Conservation (phyloP, 768 basidiomycete genomes). For the Pholiota microspora region DNA sequence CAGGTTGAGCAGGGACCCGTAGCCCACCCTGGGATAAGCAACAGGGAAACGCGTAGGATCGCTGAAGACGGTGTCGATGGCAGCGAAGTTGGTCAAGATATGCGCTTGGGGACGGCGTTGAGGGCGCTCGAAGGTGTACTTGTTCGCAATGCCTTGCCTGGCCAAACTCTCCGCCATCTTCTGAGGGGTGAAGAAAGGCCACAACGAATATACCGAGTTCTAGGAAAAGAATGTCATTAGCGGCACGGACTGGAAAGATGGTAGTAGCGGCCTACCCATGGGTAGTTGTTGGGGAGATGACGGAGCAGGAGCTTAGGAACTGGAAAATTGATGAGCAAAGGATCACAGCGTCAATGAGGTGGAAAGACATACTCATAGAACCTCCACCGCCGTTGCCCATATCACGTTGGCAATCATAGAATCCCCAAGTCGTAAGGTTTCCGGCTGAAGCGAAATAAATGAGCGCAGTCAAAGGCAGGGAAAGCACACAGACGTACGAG, state of each 20-base stretch:
- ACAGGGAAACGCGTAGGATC: constrained; percentile 35
- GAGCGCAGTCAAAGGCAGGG: background rate
- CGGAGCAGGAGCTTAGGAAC: constrained; percentile 46
- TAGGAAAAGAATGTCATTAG: constrained; percentile 22
- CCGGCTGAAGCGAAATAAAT: constrained; percentile 24
- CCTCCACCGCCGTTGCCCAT: constrained; percentile 37
- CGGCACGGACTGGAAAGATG: no score
- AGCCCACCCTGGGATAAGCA: constrained; percentile 36
- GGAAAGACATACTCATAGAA: constrained; percentile 27
- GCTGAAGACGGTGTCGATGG: constrained; percentile 25
- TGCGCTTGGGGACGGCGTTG: constrained; percentile 1
- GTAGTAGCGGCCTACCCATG: constrained; percentile 25
- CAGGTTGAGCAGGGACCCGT: constrained; percentile 38
- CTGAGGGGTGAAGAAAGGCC: constrained; percentile 64
- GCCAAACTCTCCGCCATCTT: constrained; percentile 38
- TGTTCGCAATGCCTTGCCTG: constrained; percentile 32
- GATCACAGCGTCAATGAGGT: background rate
- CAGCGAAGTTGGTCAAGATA: constrained; percentile 16
- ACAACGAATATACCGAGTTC: constrained; percentile 57
- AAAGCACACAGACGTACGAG: constrained; percentile 29
- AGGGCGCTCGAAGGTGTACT: constrained; percentile 44
- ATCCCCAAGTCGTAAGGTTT: constrained; percentile 52
- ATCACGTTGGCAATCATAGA: constrained; percentile 44
- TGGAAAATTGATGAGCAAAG: constrained; percentile 9
- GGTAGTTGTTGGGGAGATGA: constrained; percentile 41